A percentile compares a stretch with the other conserved stretches of the same genome.
These are phyloP conservation scores for Brassica juncea DNA, from an alignment of 345 rosid genomes.

Conservation along the genomic window DNA sequence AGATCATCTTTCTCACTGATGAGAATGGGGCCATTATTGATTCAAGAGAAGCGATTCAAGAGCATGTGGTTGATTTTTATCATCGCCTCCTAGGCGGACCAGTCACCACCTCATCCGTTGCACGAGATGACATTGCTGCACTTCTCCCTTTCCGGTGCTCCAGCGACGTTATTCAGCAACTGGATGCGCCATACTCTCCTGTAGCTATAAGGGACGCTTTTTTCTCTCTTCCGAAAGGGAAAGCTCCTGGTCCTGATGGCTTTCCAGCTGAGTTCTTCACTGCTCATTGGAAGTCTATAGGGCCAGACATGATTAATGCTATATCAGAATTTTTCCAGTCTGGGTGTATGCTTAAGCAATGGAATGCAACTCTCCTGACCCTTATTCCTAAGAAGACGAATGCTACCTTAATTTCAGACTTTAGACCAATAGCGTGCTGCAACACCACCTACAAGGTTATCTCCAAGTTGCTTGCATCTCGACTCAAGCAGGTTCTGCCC, in stretches of 20 bases:
- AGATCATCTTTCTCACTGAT: not conserved
- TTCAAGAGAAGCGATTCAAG: not conserved
- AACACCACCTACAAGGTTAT: too few species aligned
- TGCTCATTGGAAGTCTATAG: not conserved
- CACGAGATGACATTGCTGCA: not conserved
- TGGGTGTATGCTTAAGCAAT: not conserved
- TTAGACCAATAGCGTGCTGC: too few species aligned
- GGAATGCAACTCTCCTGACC: not conserved
- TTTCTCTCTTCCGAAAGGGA: not conserved
- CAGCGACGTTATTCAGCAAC: not conserved
- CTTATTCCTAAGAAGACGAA: not conserved
- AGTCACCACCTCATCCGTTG: accelerated
- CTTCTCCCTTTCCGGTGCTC: not conserved
- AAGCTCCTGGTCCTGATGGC: not conserved
- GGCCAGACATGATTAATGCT: not conserved
- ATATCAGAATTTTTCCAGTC: not conserved
- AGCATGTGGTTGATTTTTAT: not conserved
- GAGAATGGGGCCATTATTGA: not conserved
- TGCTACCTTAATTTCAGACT: too few species aligned
- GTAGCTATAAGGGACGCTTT: not conserved
- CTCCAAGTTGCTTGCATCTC: too few species aligned
- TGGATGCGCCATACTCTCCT: not conserved
- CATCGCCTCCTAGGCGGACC: not conserved
- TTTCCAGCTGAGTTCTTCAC: not conserved
- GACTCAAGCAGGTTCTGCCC: too few species aligned